phyloP scores from a whole-genome alignment of 345 rosid species.

The Linum tenue region DNA sequence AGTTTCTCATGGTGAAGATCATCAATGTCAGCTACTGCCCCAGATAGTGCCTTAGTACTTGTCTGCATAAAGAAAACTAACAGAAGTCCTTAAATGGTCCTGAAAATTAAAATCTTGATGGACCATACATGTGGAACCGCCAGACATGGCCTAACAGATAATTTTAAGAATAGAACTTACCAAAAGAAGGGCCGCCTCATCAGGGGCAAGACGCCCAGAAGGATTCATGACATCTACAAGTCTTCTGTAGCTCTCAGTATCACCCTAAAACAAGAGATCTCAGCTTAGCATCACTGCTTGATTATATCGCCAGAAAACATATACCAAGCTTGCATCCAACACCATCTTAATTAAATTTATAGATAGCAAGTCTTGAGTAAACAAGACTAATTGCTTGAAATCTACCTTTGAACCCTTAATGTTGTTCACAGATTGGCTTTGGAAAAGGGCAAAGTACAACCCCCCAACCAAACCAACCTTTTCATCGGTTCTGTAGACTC shows the following conservation, averaged over 20 bases:
- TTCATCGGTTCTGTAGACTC: conserved; percentile 15
- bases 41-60: conserved; percentile 55
- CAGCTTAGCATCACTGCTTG: too few relatives aligned
- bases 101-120: neutral
- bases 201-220: conserved; percentile 29
- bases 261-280: conserved; percentile 13
- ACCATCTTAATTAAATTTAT: too few relatives aligned
- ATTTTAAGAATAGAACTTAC: conserved; percentile 21
- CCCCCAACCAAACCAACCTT: conserved; percentile 15
- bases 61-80: conserved; percentile 33
- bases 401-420: conserved; percentile 11
- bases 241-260: conserved; percentile 40
- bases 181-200: conserved; percentile 68
- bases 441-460: conserved; percentile 8
- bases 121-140: neutral
- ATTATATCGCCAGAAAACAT: too few relatives aligned
- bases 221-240: conserved; percentile 56
- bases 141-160: neutral
- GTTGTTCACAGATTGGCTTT: conserved; percentile 13
- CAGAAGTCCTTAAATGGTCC: neutral
- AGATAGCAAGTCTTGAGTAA: too few relatives aligned
- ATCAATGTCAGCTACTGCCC: conserved; percentile 64
- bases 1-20: conserved; percentile 43
- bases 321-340: too few relatives aligned
- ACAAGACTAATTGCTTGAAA: neutral